phyloP scores from a whole-genome alignment of 1,139 yeast genomes.

The Debaryomyces fabryi region DNA sequence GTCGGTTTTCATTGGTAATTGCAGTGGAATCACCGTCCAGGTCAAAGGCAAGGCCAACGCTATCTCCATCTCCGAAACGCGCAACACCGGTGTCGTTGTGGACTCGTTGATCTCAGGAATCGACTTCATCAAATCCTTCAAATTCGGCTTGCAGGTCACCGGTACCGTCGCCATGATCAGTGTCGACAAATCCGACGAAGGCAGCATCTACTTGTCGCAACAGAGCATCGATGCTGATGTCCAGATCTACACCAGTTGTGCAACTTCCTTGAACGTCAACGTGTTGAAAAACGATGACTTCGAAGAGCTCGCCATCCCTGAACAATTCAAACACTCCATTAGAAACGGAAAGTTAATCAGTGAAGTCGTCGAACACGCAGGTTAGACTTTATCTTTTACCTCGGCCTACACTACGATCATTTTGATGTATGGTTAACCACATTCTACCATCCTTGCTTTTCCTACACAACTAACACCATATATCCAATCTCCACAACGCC shows the following conservation, averaged over 20 bases:
- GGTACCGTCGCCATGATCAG: constrained; percentile 81
- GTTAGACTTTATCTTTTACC: constrained; percentile 20
- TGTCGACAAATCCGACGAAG: constrained; percentile 87
- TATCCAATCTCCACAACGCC: not conserved
- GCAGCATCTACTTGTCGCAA: constrained; percentile 75
- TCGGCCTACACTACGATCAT: not conserved
- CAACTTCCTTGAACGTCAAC: constrained; percentile 83
- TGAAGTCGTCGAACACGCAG: constrained; percentile 53
- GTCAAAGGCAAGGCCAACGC: constrained; percentile 93
- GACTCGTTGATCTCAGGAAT: constrained; percentile 87
- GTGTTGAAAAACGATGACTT: constrained; percentile 68
- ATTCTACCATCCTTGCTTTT: too few relatives aligned
- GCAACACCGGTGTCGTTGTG: constrained; percentile 71
- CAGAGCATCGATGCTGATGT: constrained; percentile 67
- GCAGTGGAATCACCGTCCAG: constrained; percentile 72
- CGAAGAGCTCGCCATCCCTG: constrained; percentile 81
- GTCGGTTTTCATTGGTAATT: constrained; percentile 84
- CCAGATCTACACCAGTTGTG: constrained; percentile 74
- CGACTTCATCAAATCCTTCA: constrained; percentile 79
- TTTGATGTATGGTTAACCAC: not conserved
- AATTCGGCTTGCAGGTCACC: constrained; percentile 82
- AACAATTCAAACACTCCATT: constrained; percentile 72
- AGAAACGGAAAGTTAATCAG: constrained; percentile 43
- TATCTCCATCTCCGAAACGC: constrained; percentile 74
- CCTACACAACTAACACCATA: not conserved